Conservation (phyloP, 345 rosid species). For the Firmiana major region DNA sequence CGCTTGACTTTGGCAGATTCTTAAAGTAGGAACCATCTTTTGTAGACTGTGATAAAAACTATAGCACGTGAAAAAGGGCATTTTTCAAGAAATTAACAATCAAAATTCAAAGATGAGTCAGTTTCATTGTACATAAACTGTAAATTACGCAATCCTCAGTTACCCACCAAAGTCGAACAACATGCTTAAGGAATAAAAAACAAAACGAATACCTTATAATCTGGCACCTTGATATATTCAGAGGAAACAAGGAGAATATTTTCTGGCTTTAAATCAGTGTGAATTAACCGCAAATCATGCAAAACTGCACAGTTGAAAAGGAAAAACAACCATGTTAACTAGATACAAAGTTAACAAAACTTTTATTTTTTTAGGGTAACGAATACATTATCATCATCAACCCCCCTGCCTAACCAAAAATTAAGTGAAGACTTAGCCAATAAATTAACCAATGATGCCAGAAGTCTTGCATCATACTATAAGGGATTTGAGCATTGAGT, state of each 20-base stretch:
- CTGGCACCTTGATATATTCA: conserved; percentile 73
- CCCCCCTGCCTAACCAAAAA: conserved; percentile 7
- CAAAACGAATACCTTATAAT: conserved; percentile 45
- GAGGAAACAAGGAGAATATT: conserved; percentile 74
- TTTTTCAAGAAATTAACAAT: neutral
- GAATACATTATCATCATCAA: conserved; percentile 6
- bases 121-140: neutral
- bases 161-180: neutral
- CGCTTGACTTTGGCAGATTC: conserved; percentile 69
- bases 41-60: conserved; percentile 60
- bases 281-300: conserved; percentile 72
- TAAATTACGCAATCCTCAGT: neutral
- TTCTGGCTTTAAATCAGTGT: conserved; percentile 87
- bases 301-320: conserved; percentile 49
- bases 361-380: neutral
- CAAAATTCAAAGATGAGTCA: neutral
- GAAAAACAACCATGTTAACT: conserved; percentile 8
- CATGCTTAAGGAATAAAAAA: neutral
- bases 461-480: conserved; percentile 5
- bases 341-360: conserved; percentile 15
- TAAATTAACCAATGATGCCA: conserved; percentile 7
- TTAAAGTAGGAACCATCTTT: conserved; percentile 73
- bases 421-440: neutral
- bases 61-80: conserved; percentile 11
- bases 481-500: conserved; percentile 24